Base-by-base conservation (phyloP, 2,329 filamentous ascomycete species). In the Penicillium digitatum region DNA sequence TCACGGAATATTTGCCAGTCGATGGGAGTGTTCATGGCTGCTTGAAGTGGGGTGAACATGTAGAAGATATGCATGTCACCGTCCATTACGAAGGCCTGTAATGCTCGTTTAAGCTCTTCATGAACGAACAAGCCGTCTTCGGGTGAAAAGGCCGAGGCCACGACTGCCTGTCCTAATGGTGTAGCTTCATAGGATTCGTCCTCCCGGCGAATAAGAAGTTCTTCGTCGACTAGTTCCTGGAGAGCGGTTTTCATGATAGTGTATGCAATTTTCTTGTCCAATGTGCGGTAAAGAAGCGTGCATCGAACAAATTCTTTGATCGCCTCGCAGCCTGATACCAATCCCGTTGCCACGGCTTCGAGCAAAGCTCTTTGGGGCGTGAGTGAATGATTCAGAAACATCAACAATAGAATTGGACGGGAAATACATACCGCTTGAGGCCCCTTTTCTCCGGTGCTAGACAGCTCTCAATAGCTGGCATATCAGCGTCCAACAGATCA, bases 31-130 rank as follows among this genome's bases (percentile, higher is more conserved):
- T 62, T 66, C 35, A 65, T 66, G 9, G 72, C 69, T 22, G 71
- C 68, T 55, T 89, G 84, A 2, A 91, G 80, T 0, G 88, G 88
- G 0, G 88, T 90, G 60, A 91, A 90, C 35, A 84, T 85, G 67
- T 91, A 92, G 44, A 90, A 80, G 12, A 89, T 81, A 64, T 91
- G 88, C 84, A 92, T 86, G 59, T 92, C 88, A 4, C 87, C 86
- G 65, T 91, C 87, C 82, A 92, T 86, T 12, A 90, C 88, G 65
- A 92, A 91, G 1, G 86, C 86, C 57, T 81, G 78, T 3, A 91
- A 77, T 0, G 88, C 86, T 61, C 81, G 81, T 54, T 79, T 79
- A 45, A 91, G 77, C 69, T 92, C 88, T 43, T 82, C 78, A 62
- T 90, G 78, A 18, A 91, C 80, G 62, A 90, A 91, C 1, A 89